Evolutionary conservation across 441 rosid species (phyloP).

Genomic region (Bruguiera hainesii): DNA sequence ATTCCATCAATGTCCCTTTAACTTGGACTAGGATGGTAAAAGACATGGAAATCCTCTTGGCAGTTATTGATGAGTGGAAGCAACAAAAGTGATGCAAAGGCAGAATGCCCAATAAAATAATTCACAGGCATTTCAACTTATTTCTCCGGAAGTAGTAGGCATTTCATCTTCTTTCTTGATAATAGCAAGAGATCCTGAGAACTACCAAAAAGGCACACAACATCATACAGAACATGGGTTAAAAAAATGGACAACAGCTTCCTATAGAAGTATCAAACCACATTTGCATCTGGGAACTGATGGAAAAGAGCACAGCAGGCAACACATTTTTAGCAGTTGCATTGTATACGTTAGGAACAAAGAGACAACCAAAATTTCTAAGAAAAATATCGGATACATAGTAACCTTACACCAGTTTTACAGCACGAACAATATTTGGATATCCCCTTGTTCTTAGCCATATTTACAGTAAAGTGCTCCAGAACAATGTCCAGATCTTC

Average conservation of each 20-base stretch:
- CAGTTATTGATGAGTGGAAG: conserved; percentile 3
- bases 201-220: not conserved
- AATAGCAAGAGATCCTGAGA: not conserved
- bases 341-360: not conserved
- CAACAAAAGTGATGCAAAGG: not conserved
- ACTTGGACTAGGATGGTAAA: not conserved
- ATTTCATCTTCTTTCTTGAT: not conserved
- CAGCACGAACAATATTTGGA: too few relatives aligned
- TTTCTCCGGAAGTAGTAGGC: not conserved
- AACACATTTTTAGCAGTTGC: not conserved
- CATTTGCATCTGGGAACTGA: not conserved
- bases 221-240: not conserved
- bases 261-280: not conserved
- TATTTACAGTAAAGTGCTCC: too few relatives aligned
- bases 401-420: not conserved
- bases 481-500: conserved; percentile 1
- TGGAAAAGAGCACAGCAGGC: not conserved
- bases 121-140: not conserved
- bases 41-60: not conserved
- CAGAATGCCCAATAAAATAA: not conserved
- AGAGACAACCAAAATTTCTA: not conserved
- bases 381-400: not conserved
- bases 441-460: too few relatives aligned
- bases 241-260: not conserved
- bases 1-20: conserved; percentile 7